Conservation (phyloP, 2,329 filamentous ascomycete genomes). For the Neopestalotiopsis sp. region DNA sequence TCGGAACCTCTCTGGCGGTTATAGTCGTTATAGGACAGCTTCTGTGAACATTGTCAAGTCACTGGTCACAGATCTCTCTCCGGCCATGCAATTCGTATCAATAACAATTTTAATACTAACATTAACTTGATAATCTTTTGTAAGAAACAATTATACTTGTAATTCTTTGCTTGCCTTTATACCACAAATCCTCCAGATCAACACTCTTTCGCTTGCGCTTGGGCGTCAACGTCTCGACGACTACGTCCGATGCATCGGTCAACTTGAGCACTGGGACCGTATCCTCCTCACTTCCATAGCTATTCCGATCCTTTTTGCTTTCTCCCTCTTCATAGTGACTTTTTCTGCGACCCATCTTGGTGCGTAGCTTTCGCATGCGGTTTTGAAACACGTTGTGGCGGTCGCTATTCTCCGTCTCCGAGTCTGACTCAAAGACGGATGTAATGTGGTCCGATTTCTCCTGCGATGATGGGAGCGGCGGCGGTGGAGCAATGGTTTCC, state of each 20-base stretch:
- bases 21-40: too few species aligned
- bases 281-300: not conserved
- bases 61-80: too few species aligned
- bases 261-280: not conserved
- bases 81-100: too few species aligned
- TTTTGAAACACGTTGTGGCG: not conserved
- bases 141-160: not conserved
- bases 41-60: too few species aligned
- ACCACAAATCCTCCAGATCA: not conserved
- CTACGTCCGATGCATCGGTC: not conserved
- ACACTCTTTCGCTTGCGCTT: not conserved
- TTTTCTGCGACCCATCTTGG: not conserved
- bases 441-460: not conserved
- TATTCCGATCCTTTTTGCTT: not conserved
- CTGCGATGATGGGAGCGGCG: not conserved
- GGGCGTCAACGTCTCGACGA: not conserved
- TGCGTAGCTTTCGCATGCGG: not conserved
- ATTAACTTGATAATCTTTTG: not conserved
- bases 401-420: not conserved
- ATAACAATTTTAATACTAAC: too few species aligned
- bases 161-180: not conserved
- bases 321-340: not conserved
- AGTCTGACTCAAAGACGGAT: not conserved
- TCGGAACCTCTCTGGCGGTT: too few species aligned
- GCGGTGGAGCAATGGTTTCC: too few species aligned